Evolutionary conservation across 1,284 basidiomycete genomes (phyloP), one percentile per base, ranked within the genome.

Genomic region (Rhodotorula sp.): DNA sequence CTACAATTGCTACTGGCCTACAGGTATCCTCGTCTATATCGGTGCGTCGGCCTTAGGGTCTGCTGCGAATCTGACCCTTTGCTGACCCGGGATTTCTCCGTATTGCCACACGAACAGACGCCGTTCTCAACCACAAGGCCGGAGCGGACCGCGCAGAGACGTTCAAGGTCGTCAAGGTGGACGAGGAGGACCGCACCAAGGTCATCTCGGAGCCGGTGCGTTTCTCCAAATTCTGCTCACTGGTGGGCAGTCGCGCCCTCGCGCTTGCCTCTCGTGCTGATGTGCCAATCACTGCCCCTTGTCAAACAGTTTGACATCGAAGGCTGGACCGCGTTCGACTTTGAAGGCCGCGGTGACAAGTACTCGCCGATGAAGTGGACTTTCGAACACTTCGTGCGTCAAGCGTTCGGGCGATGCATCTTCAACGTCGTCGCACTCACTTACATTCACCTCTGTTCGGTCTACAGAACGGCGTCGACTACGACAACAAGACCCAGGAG

Each of bases 251-350:
- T n/a, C n/a, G n/a, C n/a, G n/a, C n/a, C n/a, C n/a, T n/a, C n/a
- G n/a, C n/a, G n/a, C n/a, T n/a, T n/a, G n/a, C n/a, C n/a, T n/a
- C n/a, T n/a, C 8, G 10, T 12, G 38, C 38, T 43, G 38, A 43
- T 8, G 14, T 12, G 10, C 38, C 1, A 12, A 12, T 43, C 12
- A 10, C 26, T 23, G 15, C 16, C 2, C 21, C 14, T 5, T 1
- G 4, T 6, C 3, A 43, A 14, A 14, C 38, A 70, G 68, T 84
- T 85, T 80, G 85, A 90, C 75, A 91, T 95, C 43, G 86, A 90
- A 86, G 91, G 88, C 1, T 95, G 93, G 92, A 94, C 79, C 34
- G 87, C 84, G 0, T 97, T 91, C 80, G 88, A 90, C 74, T 97
- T 94, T 80, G 84, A 87, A 12, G 90, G 89, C 48, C 84, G 95